Evolutionary conservation across 106 monocot genomes (phyloP).

Genomic region (Posidonia australis): DNA sequence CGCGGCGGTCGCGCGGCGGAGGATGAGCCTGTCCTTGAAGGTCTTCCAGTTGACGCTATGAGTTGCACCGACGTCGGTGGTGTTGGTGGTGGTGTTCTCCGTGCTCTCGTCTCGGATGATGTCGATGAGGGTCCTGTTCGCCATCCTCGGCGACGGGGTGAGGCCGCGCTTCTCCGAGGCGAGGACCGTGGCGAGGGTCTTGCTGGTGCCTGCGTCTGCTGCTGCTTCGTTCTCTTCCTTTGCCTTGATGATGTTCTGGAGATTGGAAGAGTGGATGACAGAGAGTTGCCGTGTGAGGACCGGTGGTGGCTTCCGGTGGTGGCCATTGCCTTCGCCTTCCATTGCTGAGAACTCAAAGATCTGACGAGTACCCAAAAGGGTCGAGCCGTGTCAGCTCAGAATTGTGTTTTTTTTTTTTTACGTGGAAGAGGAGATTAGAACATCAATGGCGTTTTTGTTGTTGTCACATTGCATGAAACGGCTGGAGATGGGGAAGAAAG

Average conservation of each 20-base stretch:
- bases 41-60: constrained; percentile 5
- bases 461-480: no score
- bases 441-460: no score
- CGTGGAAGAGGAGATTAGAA: no score
- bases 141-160: neutral
- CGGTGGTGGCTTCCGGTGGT: neutral
- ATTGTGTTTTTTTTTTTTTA: no score
- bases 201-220: neutral
- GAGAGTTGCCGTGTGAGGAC: neutral
- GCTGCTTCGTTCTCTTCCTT: neutral
- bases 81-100: neutral
- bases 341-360: neutral
- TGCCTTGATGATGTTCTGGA: constrained; percentile 2
- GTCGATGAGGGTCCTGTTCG: constrained; percentile 12
- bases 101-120: constrained; percentile 13
- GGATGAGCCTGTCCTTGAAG: constrained; percentile 7
- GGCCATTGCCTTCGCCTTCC: neutral
- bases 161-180: neutral
- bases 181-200: constrained; percentile 2
- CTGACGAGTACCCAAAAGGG: no score
- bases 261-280: constrained; percentile 3
- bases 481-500: no score
- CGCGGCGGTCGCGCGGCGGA: neutral
- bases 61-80: neutral
- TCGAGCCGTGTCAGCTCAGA: no score